Evolutionary conservation across 2,329 filamentous ascomycete species (phyloP), one percentile per base, ranked within the genome.

Genomic region (Fusarium nygamai): DNA sequence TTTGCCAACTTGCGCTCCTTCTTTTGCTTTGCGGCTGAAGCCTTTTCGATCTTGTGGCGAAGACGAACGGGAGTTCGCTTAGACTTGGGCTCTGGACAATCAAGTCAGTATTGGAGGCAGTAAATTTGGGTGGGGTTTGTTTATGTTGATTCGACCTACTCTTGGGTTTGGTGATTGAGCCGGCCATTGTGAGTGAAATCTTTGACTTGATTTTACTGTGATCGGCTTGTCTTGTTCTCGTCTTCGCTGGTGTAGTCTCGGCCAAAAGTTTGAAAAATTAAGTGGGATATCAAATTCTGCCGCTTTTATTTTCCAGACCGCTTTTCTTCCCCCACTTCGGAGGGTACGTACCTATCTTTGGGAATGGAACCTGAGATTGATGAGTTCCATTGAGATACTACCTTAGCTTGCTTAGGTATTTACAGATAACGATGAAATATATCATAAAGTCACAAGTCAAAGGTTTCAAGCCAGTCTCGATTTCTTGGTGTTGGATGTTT

Each of bases 11-110:
- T 98, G 81, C 92, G 92, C 71, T 91, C 86, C 85, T 99, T 99
- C 82, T 92, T 91, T 85, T 98, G 94, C 87, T 99, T 99, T 72
- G 94, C 92, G 47, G 90, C 90, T 61, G 95, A 94, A 29, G 93
- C 92, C 85, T 99, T 99, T 82, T 98, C 91, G 84, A 99, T 98
- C 86, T 97, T 98, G 87, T 98, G 92, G 76, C 96, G 92, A 80
- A 99, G 89, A 69, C 96, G 94, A 80, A 96, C 93, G 50, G 96
- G 91, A 77, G 90, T 91, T 84, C 96, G 93, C 90, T 99, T 99
- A 64, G 96, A 98, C 85, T 92, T 95, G 81, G 96, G 96, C 85
- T 98, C 95, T 98, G 79, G 8, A 66, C 4, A 17, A 58, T 11
- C 14, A 22, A 31, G 57, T 65, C 46, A 73, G 61, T 29, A 39